These are phyloP conservation scores for Vitis amurensis DNA, from an alignment of 164 flowering plant species.

Conservation along the genomic window DNA sequence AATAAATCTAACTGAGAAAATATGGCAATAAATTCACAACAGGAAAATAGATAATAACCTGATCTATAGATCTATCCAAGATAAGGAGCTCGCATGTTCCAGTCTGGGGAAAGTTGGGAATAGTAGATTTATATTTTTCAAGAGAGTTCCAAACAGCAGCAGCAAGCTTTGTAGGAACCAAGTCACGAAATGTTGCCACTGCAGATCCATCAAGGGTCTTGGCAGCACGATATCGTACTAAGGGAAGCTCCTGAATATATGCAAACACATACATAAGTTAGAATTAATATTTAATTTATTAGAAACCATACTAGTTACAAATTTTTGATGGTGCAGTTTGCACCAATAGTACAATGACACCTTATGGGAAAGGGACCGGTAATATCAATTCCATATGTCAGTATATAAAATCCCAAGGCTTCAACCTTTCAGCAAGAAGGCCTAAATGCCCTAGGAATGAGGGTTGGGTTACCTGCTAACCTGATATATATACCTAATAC, in stretches of 20 bases:
- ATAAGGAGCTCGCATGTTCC: slow-evolving; percentile 96
- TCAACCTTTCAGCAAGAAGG: too few species aligned
- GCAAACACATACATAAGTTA: slow-evolving; percentile 2
- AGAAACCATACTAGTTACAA: neutral
- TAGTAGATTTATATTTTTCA: slow-evolving; percentile 70
- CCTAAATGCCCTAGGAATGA: too few species aligned
- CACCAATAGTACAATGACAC: neutral
- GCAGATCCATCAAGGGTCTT: slow-evolving; percentile 55
- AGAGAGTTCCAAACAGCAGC: slow-evolving; percentile 71
- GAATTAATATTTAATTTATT: neutral
- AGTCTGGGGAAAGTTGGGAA: slow-evolving; percentile 81
- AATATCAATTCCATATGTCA: too few species aligned
- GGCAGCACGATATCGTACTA: slow-evolving; percentile 73
- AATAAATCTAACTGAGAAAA: slow-evolving; percentile 1
- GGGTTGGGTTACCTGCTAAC: too few species aligned
- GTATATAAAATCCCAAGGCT: too few species aligned
- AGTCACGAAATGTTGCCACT: slow-evolving; percentile 51
- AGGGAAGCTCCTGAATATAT: slow-evolving; percentile 72
- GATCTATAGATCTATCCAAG: slow-evolving; percentile 90
- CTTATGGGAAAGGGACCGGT: too few species aligned
- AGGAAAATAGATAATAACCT: slow-evolving; percentile 47
- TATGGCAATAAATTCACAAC: neutral
- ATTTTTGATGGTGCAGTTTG: neutral
- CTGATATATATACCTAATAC: too few species aligned
- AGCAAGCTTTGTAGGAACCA: slow-evolving; percentile 82